phyloP scores from a whole-genome alignment of 768 basidiomycete genomes.

The Glaciozyma martinii region DNA sequence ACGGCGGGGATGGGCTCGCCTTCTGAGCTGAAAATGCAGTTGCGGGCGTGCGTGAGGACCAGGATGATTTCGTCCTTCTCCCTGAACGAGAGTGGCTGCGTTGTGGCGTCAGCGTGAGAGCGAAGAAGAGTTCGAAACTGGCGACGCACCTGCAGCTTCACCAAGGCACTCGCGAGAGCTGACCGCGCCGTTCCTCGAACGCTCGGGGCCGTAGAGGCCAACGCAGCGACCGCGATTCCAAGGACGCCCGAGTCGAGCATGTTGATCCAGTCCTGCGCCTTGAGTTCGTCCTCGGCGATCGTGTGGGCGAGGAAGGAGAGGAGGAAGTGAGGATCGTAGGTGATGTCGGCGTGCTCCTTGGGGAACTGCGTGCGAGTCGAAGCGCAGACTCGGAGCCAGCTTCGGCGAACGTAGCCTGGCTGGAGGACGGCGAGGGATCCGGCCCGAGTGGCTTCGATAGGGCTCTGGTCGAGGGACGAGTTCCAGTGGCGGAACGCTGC shows the following conservation, averaged over 20 bases:
- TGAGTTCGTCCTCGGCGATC: conserved; percentile 48
- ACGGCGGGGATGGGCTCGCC: conserved; percentile 59
- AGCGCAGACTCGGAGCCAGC: conserved; percentile 61
- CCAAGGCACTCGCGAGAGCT: conserved; percentile 56
- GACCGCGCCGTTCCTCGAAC: conserved; percentile 52
- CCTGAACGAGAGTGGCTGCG: conserved; percentile 18
- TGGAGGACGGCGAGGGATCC: conserved; percentile 45
- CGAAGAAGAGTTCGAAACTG: not conserved
- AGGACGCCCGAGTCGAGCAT: conserved; percentile 72
- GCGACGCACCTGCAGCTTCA: conserved; percentile 54
- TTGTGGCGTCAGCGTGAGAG: not conserved
- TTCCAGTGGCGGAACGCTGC: conserved; percentile 61
- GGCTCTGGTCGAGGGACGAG: conserved; percentile 51
- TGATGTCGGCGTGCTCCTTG: conserved; percentile 38
- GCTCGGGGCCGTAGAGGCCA: conserved; percentile 57
- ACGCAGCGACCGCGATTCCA: conserved; percentile 58
- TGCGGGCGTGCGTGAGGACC: conserved; percentile 28
- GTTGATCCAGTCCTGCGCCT: conserved; percentile 71
- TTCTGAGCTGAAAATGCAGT: conserved; percentile 16
- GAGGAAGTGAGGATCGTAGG: conserved; percentile 77
- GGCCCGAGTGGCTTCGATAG: conserved; percentile 59
- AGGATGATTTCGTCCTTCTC: conserved; percentile 34
- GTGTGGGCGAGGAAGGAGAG: conserved; percentile 58
- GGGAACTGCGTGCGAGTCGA: conserved; percentile 37
- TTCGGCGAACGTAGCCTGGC: conserved; percentile 52